Conservation (phyloP, 1,284 basidiomycete species). For the Pisolithus thermaeus region DNA sequence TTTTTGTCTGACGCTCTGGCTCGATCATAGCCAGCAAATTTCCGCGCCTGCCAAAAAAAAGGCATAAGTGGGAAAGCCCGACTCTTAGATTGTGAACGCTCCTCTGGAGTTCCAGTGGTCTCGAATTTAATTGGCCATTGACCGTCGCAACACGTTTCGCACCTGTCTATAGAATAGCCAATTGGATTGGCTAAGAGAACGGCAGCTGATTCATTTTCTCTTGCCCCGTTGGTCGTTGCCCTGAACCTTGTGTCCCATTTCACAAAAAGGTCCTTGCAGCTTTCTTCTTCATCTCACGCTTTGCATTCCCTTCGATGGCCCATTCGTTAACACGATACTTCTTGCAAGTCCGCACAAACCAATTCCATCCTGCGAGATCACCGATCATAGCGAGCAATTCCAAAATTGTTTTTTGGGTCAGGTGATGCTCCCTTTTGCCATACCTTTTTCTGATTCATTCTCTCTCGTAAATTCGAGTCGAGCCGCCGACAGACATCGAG, state of each 20-base stretch:
- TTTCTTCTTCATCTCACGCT: background rate
- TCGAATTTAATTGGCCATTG: too few relatives aligned
- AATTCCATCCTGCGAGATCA: background rate
- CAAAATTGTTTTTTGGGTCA: background rate
- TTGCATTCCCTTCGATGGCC: too few relatives aligned
- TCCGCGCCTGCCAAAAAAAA: too few relatives aligned
- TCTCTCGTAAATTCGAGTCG: background rate
- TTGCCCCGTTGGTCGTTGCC: background rate
- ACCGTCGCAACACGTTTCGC: too few relatives aligned
- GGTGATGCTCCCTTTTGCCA: too few relatives aligned
- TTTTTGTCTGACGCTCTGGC: too few relatives aligned
- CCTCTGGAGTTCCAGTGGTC: too few relatives aligned
- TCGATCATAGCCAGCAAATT: too few relatives aligned
- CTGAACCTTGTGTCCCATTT: background rate
- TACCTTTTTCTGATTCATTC: background rate
- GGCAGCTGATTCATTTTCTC: background rate
- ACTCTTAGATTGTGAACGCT: too few relatives aligned
- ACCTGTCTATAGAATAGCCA: background rate
- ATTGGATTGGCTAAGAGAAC: background rate
- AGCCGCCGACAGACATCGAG: too few relatives aligned
- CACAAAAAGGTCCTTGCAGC: background rate
- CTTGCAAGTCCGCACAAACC: background rate
- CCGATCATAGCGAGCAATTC: background rate
- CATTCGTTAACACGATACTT: too few relatives aligned
- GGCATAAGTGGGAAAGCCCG: too few relatives aligned